Evolutionary conservation across 768 basidiomycete genomes (phyloP), one percentile per base, ranked within the genome.

Genomic region (Austroboletus eburneus): DNA sequence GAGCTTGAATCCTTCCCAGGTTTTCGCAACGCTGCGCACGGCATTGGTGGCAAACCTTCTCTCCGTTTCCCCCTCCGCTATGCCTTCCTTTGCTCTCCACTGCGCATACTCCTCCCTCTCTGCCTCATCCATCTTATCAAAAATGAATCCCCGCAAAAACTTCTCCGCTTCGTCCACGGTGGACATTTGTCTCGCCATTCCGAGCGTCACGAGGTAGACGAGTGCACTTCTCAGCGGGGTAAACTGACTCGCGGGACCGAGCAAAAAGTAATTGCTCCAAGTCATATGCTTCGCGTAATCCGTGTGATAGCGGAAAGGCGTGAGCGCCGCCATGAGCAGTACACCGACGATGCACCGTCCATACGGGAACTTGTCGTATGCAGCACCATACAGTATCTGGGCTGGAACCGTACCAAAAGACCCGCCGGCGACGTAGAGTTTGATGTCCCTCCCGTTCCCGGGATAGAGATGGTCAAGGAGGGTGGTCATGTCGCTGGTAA

Each of bases 341-440:
- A 79, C 66, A 2, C 75, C 76, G 5, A 57, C 64, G 50, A 81
- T 70, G 40, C 70, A 62, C 14, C 68, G 63, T 17, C 75, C 77
- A 23, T 72, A 67, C 7, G 78, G 78, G 49, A 83, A 83, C 14
- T 62, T 52, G 54, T 75, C 69, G 61, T 74, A 76, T 0, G 77
- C 57, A 0, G 75, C 71, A 2, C 75, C 77, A 48, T 77, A 81
- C 12, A 83, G 55, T 30, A 81, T 78, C 65, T 82, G 81, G 1
- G 80, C 75, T 3, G 73, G 66, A 10, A 72, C 69, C 0, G 75
- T 76, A 17, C 81, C 81, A 52, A 73, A 79, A 3, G 78, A 79
- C 12, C 75, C 75, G 1, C 77, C 81, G 13, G 68, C 59, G 45
- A 83, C 48, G 64, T 77, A 81, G 34, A 79, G 66, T 50, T 64